Evolutionary conservation across 225 moss, liverwort and hornwort genomes (phyloP).

Genomic region (Polytrichum commune): DNA sequence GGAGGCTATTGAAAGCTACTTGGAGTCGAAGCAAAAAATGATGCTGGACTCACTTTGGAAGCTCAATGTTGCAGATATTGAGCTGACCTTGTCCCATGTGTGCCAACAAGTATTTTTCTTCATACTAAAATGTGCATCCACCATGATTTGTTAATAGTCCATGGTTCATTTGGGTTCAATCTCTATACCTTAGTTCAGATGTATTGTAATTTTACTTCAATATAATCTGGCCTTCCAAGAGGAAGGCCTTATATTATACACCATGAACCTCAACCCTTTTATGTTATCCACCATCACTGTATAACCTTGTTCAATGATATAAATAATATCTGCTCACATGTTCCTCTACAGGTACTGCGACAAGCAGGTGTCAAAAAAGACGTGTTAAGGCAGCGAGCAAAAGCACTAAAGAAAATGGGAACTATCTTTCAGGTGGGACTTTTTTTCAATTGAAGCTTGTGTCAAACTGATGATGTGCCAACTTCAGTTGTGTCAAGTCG

Average conservation of each 20-base stretch:
- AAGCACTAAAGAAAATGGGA: slow-evolving; percentile 57
- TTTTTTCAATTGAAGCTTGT: no score
- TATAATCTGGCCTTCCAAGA: no score
- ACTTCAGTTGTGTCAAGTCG: no score
- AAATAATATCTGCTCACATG: not conserved
- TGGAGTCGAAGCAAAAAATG: slow-evolving; percentile 41
- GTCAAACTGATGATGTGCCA: no score
- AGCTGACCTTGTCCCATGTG: slow-evolving; percentile 58
- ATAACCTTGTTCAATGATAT: no score
- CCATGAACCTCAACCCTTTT: no score
- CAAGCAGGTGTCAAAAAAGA: slow-evolving; percentile 23
- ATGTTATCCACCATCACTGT: no score
- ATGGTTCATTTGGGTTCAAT: no score
- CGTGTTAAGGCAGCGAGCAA: slow-evolving; percentile 35
- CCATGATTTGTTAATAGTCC: not conserved
- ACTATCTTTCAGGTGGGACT: slow-evolving; percentile 37
- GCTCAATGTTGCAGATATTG: slow-evolving; percentile 66
- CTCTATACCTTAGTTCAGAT: no score
- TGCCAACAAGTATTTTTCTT: slow-evolving; percentile 41
- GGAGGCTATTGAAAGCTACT: slow-evolving; percentile 30
- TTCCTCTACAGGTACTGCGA: slow-evolving; percentile 10
- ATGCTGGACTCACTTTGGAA: slow-evolving; percentile 64
- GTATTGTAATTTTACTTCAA: no score
- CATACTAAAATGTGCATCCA: not conserved
- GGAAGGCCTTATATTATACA: no score